A percentile compares a stretch with the other conserved stretches of the same genome.
Evolutionary conservation across 2,329 filamentous ascomycete genomes (phyloP).

Genomic region (Phaeosphaeria sp.): DNA sequence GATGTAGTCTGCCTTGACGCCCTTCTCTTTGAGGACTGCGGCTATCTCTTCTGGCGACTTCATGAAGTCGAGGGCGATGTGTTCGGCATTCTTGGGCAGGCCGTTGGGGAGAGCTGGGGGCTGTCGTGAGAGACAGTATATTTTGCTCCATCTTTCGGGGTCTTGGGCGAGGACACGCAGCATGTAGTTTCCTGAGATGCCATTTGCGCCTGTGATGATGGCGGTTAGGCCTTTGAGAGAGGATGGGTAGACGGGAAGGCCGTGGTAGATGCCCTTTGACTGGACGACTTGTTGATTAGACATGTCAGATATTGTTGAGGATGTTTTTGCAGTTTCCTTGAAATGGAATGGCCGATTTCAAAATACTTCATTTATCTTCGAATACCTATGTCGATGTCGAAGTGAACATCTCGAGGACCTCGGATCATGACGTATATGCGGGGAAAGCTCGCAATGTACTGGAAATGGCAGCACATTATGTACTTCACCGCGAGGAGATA

Average conservation of each 20-base stretch:
- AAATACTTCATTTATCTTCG: too few species aligned
- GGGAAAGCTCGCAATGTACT: slow-evolving; percentile 12
- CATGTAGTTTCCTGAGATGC: slow-evolving; percentile 61
- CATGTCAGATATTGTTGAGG: slow-evolving; percentile 21
- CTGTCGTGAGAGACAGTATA: slow-evolving; percentile 58
- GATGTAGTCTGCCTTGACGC: slow-evolving; percentile 52
- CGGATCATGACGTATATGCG: slow-evolving; percentile 25
- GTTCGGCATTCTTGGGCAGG: slow-evolving; percentile 49
- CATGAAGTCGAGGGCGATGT: slow-evolving; percentile 53
- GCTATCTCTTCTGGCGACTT: slow-evolving; percentile 48
- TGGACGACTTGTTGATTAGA: slow-evolving; percentile 33
- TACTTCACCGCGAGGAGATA: too few species aligned
- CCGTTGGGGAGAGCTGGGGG: slow-evolving; percentile 52
- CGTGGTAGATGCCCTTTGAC: slow-evolving; percentile 57
- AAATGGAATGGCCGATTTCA: too few species aligned
- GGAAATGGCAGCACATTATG: neutral
- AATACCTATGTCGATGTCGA: neutral
- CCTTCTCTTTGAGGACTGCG: slow-evolving; percentile 38
- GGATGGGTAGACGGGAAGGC: slow-evolving; percentile 55
- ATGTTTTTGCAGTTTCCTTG: too few species aligned
- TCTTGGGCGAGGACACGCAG: slow-evolving; percentile 56
- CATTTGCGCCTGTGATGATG: slow-evolving; percentile 62
- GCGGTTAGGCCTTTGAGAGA: slow-evolving; percentile 55
- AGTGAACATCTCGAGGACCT: slow-evolving; percentile 7
- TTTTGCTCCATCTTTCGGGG: slow-evolving; percentile 59